A percentile compares a stretch with the other conserved stretches of the same genome.
These are phyloP conservation scores for Backusella psychrophila DNA, from an alignment of 192 early-diverging fungal species.

Conservation along the genomic window DNA sequence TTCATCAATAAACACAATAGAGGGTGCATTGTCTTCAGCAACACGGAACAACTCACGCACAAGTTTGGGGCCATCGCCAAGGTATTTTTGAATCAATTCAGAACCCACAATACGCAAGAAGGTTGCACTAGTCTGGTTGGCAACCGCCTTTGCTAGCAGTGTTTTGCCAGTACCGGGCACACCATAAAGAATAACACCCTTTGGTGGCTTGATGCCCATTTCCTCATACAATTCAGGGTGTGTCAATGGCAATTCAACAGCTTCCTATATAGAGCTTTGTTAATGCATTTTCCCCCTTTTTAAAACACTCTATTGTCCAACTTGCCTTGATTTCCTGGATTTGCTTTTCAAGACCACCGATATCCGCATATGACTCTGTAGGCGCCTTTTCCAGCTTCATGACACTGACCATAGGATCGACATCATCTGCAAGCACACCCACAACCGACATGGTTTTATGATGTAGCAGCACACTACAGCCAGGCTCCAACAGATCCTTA, in stretches of 20 bases:
- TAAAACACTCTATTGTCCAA: too few relatives aligned
- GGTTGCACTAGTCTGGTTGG: constrained; percentile 96
- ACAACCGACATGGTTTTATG: constrained; percentile 90
- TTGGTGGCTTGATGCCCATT: constrained; percentile 98
- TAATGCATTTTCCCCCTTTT: constrained; percentile 25
- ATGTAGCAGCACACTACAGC: constrained; percentile 92
- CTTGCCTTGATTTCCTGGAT: constrained; percentile 88
- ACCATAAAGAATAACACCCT: constrained; percentile 96
- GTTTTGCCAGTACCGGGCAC: constrained; percentile 94
- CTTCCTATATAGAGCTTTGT: constrained; percentile 60
- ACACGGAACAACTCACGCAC: constrained; percentile 97
- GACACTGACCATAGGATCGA: constrained; percentile 98
- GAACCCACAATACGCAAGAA: constrained; percentile 98
- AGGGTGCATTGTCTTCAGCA: constrained; percentile 93
- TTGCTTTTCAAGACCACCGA: constrained; percentile 96
- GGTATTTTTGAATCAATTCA: constrained; percentile 98
- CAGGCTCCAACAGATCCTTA: constrained; percentile 97
- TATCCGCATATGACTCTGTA: constrained; percentile 97
- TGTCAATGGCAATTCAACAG: constrained; percentile 96
- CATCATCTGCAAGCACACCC: constrained; percentile 92
- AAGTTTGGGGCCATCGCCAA: constrained; percentile 97
- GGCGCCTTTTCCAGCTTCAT: constrained; percentile 99
- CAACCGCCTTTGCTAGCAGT: constrained; percentile 95
- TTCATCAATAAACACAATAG: constrained; percentile 99
- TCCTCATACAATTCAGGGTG: constrained; percentile 97